These are phyloP conservation scores for Kurtzmaniella quercitrusa DNA, from an alignment of 1,139 yeast species.

Conservation along the genomic window DNA sequence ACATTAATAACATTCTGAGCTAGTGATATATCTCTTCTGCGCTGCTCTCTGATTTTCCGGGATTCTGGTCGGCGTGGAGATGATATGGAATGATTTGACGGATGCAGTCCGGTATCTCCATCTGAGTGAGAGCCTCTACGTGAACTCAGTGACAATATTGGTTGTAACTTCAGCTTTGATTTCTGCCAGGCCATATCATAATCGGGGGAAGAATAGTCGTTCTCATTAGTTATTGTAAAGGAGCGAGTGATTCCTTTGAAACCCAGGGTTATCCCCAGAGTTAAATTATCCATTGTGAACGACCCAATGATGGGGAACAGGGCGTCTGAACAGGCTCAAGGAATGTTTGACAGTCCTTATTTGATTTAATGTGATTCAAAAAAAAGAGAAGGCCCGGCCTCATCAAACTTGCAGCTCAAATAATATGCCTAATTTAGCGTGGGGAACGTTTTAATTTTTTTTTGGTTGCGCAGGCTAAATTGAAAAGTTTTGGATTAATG, in stretches of 20 bases:
- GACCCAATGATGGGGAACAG: background rate
- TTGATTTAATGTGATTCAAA: no score
- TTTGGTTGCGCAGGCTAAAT: background rate
- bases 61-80: background rate
- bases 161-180: slow-evolving; percentile 6
- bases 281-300: background rate
- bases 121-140: background rate
- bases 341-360: no score
- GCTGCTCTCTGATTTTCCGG: background rate
- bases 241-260: background rate
- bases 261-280: background rate
- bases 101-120: background rate
- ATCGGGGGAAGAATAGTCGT: slow-evolving; percentile 5
- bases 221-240: background rate
- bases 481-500: background rate
- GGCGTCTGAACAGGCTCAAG: no score
- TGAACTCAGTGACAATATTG: slow-evolving; percentile 1
- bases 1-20: slow-evolving; percentile 26
- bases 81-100: background rate
- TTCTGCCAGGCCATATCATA: slow-evolving; percentile 6
- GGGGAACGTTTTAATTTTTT: background rate
- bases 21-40: slow-evolving; percentile 9
- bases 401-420: background rate
- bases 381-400: no score
- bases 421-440: background rate